Evolutionary conservation across 805 yeast species (phyloP), one percentile per base, ranked within the genome.

Genomic region (Candida ascalaphidarum): DNA sequence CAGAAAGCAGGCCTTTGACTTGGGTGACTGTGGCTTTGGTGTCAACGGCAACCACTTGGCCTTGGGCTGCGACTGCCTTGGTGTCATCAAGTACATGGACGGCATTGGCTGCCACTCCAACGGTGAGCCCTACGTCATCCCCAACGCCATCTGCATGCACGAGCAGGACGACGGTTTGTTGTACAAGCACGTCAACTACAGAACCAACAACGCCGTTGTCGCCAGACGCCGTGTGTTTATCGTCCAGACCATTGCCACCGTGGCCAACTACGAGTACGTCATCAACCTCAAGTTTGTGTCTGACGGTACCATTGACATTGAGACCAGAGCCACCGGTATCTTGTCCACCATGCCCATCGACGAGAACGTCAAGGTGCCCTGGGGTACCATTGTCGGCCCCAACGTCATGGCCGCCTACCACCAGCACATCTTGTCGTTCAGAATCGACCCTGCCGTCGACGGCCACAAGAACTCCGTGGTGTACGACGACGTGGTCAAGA

Each of bases 11-110:
- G 92, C 92, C 19, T 81, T 81, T 42, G 92, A 81, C 55, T 66
- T 81, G 48, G 92, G 92, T 52, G 92, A 82, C 55, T 73, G 81
- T 61, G 92, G 94, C 13, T 81, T 81, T 38, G 92, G 92, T 55
- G 71, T 64, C 39, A 70, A 65, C 36, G 86, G 81, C 39, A 79
- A 81, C 60, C 68, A 71, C 28, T 65, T 81, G 46, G 64, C 58
- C 27, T 65, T 81, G 37, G 92, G 92, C 30, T 81, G 92, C 58
- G 88, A 81, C 61, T 81, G 92, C 68, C 65, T 81, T 26, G 92
- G 92, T 43, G 74, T 74, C 35, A 80, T 81, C 53, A 73, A 77
- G 52, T 81, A 81, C 62, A 51, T 81, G 46, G 84, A 81, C 47
- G 73, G 76, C 35, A 52, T 64, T 35, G 69, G 74, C 41, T 60